Evolutionary conservation across 2,329 filamentous ascomycete species (phyloP), one percentile per base, ranked within the genome.

Genomic region (Mariannaea elegans): DNA sequence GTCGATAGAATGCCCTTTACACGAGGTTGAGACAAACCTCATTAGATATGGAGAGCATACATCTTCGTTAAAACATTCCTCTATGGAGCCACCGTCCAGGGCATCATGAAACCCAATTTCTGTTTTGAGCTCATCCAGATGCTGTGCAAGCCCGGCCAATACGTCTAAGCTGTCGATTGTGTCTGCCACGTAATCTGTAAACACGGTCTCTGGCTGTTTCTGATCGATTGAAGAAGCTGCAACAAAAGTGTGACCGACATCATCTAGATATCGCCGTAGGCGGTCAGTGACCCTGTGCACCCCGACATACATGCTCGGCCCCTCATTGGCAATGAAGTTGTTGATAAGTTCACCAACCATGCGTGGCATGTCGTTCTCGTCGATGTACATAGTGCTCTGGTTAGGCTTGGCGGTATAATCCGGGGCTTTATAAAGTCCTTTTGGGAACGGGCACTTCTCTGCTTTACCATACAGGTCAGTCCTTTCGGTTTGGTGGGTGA

Each of bases 101-200:
- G n/a, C n/a, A n/a, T n/a, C n/a, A n/a, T n/a, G n/a, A n/a, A n/a
- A n/a, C n/a, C n/a, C n/a, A n/a, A n/a, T n/a, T n/a, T n/a, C n/a
- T n/a, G n/a, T n/a, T n/a, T n/a, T n/a, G n/a, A n/a, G n/a, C n/a
- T 56, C 52, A 3, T 68, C 67, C 32, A 66, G 14, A 29, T 68
- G 57, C 27, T 69, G 68, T 7, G 58, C 60, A 7, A 71, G 31
- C 29, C 70, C 61, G n/a, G 62, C 60, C 10, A 71, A 50, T 4
- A 65, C 23, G 29, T 69, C 62, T 29, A 69, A 27, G 24, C 62
- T 41, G n/a, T 69, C 64, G 14, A 69, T 58, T 3, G 56, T 63
- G 18, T 65, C 59, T n/a, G 52, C 59, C 7, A 70, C 24, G 74
- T 71, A 47, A 9, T 27, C 23, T 16, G 68, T 65, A 45, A 71